phyloP scores from a whole-genome alignment of 768 basidiomycete species.

The Phanerochaete carnosa region DNA sequence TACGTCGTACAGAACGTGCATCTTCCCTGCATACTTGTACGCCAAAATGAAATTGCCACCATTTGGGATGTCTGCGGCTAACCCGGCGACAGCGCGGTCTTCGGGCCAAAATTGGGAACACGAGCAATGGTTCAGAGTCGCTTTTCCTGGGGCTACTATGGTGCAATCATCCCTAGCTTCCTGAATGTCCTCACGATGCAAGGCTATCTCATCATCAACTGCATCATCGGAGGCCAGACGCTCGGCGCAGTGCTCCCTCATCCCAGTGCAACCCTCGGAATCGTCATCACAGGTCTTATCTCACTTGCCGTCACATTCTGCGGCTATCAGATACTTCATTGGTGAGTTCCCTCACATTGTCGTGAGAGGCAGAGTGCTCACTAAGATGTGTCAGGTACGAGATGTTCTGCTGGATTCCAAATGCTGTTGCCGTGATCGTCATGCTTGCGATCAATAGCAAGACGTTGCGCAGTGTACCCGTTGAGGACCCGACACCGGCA shows the following conservation, averaged over 20 bases:
- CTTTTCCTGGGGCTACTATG: conserved; percentile 51
- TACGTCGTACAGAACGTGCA: conserved; percentile 23
- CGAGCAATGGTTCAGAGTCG: conserved; percentile 55
- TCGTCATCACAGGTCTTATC: conserved; percentile 39
- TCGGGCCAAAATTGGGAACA: conserved; percentile 52
- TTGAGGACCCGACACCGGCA: conserved; percentile 21
- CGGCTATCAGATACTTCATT: conserved; percentile 31
- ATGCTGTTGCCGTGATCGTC: conserved; percentile 35
- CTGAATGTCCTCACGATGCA: conserved; percentile 42
- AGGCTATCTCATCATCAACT: conserved; percentile 46
- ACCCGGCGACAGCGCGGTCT: conserved; percentile 35
- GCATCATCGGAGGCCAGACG: conserved; percentile 47
- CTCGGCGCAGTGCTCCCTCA: conserved; percentile 35
- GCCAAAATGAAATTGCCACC: neutral
- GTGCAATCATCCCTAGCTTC: conserved; percentile 33
- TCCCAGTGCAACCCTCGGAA: conserved; percentile 31
- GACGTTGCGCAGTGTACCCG: conserved; percentile 24
- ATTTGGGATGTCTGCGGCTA: neutral
- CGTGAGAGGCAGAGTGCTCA: neutral
- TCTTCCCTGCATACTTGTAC: conserved; percentile 35
- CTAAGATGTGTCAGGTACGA: conserved; percentile 27
- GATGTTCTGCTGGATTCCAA: conserved; percentile 37
- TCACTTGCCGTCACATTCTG: conserved; percentile 35
- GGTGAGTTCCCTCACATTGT: conserved; percentile 17
- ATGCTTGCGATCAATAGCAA: conserved; percentile 34